A percentile compares a stretch with the other conserved stretches of the same genome.
Conservation (phyloP, 169 alveolate species). For the Plasmodium gaboni region DNA sequence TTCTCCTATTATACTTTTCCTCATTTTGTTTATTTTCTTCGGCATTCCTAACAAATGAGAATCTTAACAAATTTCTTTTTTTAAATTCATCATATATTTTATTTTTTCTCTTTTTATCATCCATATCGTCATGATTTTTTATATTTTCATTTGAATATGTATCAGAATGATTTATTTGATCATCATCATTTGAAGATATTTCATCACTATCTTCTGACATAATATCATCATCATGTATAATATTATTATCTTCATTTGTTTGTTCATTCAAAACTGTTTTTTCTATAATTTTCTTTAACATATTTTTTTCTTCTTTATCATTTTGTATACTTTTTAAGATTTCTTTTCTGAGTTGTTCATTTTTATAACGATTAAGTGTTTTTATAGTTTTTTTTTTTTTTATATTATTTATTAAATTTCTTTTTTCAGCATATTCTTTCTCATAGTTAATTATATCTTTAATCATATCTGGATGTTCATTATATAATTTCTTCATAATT, state of each 20-base stretch:
- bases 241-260: not conserved
- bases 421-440: slow-evolving; percentile 68
- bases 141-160: not conserved
- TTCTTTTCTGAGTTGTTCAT: slow-evolving; percentile 53
- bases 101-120: not conserved
- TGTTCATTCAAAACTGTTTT: slow-evolving; percentile 16
- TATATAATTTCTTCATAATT: slow-evolving; percentile 22
- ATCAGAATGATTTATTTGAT: not conserved
- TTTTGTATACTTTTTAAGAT: slow-evolving; percentile 28
- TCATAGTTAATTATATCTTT: slow-evolving; percentile 15
- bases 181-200: not conserved
- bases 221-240: not conserved
- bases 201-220: not conserved
- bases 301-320: slow-evolving; percentile 65
- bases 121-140: not conserved
- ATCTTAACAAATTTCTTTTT: slow-evolving; percentile 56
- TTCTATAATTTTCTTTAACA: slow-evolving; percentile 22
- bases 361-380: slow-evolving; percentile 45
- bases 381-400: slow-evolving; percentile 50
- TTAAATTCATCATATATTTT: slow-evolving; percentile 26
- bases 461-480: slow-evolving; percentile 41
- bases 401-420: slow-evolving; percentile 54
- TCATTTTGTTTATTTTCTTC: slow-evolving; percentile 55
- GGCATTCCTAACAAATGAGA: slow-evolving; percentile 61
- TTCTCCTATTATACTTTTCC: slow-evolving; percentile 23